Percentiles rank a stretch among this genome's conserved stretches.
phyloP scores from a whole-genome alignment of 2,329 filamentous ascomycete species.

The Fusarium kyushuense region DNA sequence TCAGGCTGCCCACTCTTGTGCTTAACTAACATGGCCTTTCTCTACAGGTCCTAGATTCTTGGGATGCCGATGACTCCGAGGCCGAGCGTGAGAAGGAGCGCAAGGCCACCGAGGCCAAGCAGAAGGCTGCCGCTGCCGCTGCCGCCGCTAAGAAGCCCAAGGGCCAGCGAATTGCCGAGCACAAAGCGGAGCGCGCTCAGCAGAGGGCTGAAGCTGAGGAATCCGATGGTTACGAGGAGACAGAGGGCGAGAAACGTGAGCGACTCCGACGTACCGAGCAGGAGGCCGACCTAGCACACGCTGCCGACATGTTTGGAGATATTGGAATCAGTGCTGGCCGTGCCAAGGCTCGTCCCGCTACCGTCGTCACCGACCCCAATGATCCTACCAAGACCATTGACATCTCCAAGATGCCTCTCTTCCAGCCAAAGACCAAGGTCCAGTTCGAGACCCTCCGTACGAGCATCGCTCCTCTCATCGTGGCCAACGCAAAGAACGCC shows the following conservation, averaged over 20 bases:
- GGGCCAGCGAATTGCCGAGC: conserved; percentile 85
- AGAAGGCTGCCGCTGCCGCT: conserved; percentile 88
- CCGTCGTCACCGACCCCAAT: conserved; percentile 75
- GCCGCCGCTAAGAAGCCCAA: conserved; percentile 93
- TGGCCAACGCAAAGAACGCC: conserved; percentile 82
- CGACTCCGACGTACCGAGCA: conserved; percentile 84
- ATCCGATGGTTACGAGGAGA: conserved; percentile 76
- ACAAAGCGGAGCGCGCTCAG: conserved; percentile 71
- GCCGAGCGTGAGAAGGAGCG: conserved; percentile 95
- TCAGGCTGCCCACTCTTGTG: too few relatives aligned
- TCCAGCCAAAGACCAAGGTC: conserved; percentile 88
- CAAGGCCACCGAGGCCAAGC: conserved; percentile 86
- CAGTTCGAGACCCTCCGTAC: conserved; percentile 86
- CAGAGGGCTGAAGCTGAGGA: conserved; percentile 65
- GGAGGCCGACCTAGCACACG: conserved; percentile 88
- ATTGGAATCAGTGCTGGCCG: conserved; percentile 75
- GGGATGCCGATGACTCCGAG: conserved; percentile 97
- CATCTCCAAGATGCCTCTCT: conserved; percentile 81
- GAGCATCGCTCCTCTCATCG: conserved; percentile 82
- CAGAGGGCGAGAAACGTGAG: conserved; percentile 77
- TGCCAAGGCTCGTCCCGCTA: conserved; percentile 73
- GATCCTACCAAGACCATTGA: conserved; percentile 86
- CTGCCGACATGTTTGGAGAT: conserved; percentile 88
- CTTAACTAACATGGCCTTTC: conserved; percentile 8
- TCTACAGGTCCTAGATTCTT: conserved; percentile 88